Evolutionary conservation across 495 filamentous ascomycete genomes (phyloP), one percentile per base, ranked within the genome.

Genomic region (Aspergillus egyptiacus): DNA sequence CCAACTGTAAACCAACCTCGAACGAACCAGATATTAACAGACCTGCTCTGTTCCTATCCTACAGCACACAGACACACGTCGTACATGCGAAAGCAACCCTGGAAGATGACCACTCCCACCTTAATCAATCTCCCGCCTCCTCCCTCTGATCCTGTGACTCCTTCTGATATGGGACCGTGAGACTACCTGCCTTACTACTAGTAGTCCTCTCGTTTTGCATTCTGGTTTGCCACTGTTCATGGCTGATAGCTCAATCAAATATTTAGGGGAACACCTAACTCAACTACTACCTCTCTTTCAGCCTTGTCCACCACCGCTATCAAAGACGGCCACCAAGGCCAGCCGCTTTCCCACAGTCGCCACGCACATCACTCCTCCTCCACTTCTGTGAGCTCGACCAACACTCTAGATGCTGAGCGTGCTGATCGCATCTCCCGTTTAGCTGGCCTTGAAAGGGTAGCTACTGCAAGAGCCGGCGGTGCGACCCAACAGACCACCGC

Each of bases 241-340:
- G 25, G 49, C 54, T 61, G 38, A 59, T 44, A 23, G 32, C 57
- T 43, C 11, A 18, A 5, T 57, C n/a, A n/a, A n/a, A n/a, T n/a
- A n/a, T n/a, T n/a, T n/a, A 95, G 89, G 48, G 90, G 90, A 54
- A 96, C 90, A n/a, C 90, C 90, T 3, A 94, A 89, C 53, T 91
- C 86, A 45, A 82, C 84, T 20, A 91, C 86, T 5, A 91, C 88
- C 9, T 87, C 87, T 19, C 80, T 96, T 50, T 93, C 87, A 15
- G 83, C 86, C 10, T 76, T 95, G 25, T 91, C 86, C 15, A 96
- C 90, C 22, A 91, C 88, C 5, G 90, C 90, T 38, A 93, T 93
- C 72, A 96, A 94, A 68, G 90, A 96, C 57, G 90, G 90, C 50
- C 88, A 94, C 54, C 84, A 85, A 50, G 90, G 90, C 59, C 79